Percentiles rank a stretch among this genome's conserved stretches.
phyloP scores from a whole-genome alignment of 2,329 filamentous ascomycete species.

The Rhexocercosporidium sp. region DNA sequence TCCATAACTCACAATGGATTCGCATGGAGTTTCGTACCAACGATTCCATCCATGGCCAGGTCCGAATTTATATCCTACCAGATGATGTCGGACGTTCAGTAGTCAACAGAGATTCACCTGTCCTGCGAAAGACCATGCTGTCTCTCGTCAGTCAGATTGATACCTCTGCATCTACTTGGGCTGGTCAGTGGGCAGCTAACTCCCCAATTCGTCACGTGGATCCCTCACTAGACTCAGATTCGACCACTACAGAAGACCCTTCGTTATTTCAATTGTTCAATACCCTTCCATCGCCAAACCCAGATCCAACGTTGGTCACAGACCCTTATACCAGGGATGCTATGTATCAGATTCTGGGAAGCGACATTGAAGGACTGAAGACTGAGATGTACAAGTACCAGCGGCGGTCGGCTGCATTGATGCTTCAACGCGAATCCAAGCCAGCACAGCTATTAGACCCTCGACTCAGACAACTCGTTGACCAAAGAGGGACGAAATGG shows the following conservation, averaged over 20 bases:
- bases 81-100: conserved; percentile 64
- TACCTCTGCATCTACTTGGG: conserved; percentile 61
- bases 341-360: conserved; percentile 60
- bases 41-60: conserved; percentile 33
- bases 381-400: conserved; percentile 80
- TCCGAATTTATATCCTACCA: conserved; percentile 67
- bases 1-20: conserved; percentile 39
- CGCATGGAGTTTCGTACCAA: conserved; percentile 38
- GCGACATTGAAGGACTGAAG: conserved; percentile 60
- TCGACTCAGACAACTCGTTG: conserved; percentile 63
- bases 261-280: conserved; percentile 78
- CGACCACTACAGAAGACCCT: conserved; percentile 44
- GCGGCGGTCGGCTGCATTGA: conserved; percentile 76
- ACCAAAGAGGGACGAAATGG: conserved; percentile 67
- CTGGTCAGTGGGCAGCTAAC: conserved; percentile 45
- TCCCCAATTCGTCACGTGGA: conserved; percentile 45
- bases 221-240: conserved; percentile 39
- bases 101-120: conserved; percentile 54
- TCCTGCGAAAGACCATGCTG: conserved; percentile 52
- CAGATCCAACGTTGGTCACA: conserved; percentile 53
- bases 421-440: conserved; percentile 80
- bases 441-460: conserved; percentile 73
- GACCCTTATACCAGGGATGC: conserved; percentile 58
- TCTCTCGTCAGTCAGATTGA: conserved; percentile 59
- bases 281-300: conserved; percentile 69